These are phyloP conservation scores for Claviceps sp. DNA, from an alignment of 2,329 filamentous ascomycete genomes.

Conservation along the genomic window DNA sequence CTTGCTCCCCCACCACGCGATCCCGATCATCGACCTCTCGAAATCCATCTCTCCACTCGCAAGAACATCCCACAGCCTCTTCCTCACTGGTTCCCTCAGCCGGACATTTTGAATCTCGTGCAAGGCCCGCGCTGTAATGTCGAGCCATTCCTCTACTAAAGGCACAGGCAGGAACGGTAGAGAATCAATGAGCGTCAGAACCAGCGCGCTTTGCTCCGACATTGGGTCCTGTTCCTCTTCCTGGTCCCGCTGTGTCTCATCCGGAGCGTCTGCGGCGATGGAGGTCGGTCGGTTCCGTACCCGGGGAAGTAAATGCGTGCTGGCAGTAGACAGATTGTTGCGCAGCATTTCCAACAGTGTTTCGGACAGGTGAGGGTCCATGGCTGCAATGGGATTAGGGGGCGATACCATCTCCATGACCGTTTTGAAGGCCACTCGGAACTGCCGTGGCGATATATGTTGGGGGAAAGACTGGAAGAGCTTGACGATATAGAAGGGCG, in stretches of 20 bases:
- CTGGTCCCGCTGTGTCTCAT: constrained; percentile 7
- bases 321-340: constrained; percentile 40
- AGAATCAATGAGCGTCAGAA: constrained; percentile 66
- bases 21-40: constrained; percentile 62
- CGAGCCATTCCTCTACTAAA: constrained; percentile 70
- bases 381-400: constrained; percentile 59
- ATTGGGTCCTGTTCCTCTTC: constrained; percentile 23
- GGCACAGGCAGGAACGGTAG: constrained; percentile 59
- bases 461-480: constrained; percentile 68
- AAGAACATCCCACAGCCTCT: constrained; percentile 67
- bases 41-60: constrained; percentile 80
- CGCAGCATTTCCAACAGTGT: constrained; percentile 68
- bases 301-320: constrained; percentile 27
- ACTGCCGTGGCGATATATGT: constrained; percentile 71
- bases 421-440: constrained; percentile 77
- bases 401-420: constrained; percentile 71
- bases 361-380: constrained; percentile 66
- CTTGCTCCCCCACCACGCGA: constrained; percentile 69
- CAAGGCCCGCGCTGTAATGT: constrained; percentile 54
- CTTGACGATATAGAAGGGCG: constrained; percentile 74
- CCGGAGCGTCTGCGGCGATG: constrained; percentile 18
- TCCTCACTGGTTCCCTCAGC: constrained; percentile 52
- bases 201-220: constrained; percentile 70
- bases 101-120: constrained; percentile 46
- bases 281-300: background rate